These are phyloP conservation scores for Dipteronia sinensis DNA, from an alignment of 345 rosid genomes.

Conservation along the genomic window DNA sequence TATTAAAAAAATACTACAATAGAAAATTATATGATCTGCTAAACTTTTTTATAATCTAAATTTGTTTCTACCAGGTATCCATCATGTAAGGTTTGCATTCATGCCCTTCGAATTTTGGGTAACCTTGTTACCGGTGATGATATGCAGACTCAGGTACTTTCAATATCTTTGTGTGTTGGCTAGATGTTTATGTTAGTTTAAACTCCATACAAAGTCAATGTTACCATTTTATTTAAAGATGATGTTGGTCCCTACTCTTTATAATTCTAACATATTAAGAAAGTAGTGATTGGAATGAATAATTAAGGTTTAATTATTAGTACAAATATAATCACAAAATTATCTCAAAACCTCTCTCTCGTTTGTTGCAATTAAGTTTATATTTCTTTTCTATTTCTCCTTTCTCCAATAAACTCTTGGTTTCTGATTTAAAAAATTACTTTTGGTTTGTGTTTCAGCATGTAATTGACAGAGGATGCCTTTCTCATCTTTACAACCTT, in stretches of 20 bases:
- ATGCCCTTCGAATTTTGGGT: conserved; percentile 79
- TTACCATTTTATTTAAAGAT: no score
- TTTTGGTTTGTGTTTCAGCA: conserved; percentile 34
- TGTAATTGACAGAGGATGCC: conserved; percentile 48
- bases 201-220: no score
- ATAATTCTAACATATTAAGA: no score
- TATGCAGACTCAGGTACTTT: no score
- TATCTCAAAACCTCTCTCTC: no score
- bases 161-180: not conserved
- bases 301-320: no score
- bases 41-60: conserved; percentile 18
- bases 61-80: conserved; percentile 54
- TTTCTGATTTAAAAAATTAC: not conserved
- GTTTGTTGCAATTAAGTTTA: not conserved
- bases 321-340: no score
- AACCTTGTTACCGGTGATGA: conserved; percentile 86
- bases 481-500: conserved; percentile 66
- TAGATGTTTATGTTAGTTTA: no score
- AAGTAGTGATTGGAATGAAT: no score
- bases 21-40: not conserved
- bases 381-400: not conserved
- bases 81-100: conserved; percentile 70
- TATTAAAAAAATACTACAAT: no score
- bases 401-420: not conserved
- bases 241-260: no score